Percentiles rank a stretch among this genome's conserved stretches.
phyloP scores from a whole-genome alignment of 306 rosid genomes.

The Cucurbita ficifolia region DNA sequence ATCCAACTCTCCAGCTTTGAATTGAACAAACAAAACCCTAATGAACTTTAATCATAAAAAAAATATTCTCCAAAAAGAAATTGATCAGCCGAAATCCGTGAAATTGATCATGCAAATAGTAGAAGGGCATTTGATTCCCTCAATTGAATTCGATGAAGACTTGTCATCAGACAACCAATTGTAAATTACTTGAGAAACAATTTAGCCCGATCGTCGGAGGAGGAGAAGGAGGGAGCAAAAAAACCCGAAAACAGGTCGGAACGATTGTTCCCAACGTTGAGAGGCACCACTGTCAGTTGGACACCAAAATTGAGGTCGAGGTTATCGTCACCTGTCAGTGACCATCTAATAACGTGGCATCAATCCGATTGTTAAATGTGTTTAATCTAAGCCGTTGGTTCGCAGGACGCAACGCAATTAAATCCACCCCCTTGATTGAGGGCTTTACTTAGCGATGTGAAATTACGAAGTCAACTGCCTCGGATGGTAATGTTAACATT shows the following conservation, averaged over 20 bases:
- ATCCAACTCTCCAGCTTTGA: constrained; percentile 17
- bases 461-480: neutral
- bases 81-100: neutral
- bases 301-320: neutral
- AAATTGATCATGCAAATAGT: neutral
- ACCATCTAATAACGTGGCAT: constrained; percentile 1
- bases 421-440: neutral
- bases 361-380: neutral
- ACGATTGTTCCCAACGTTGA: neutral
- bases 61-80: neutral
- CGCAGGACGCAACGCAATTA: neutral
- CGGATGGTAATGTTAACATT: neutral
- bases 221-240: neutral
- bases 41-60: constrained; percentile 6
- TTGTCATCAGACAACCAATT: neutral
- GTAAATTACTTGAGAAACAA: neutral
- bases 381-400: neutral
- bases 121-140: neutral
- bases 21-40: constrained; percentile 20
- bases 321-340: constrained; percentile 9
- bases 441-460: neutral
- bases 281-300: constrained; percentile 5
- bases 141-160: neutral
- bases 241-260: neutral
- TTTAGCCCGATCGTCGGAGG: neutral